Evolutionary conservation across 306 rosid genomes (phyloP).

Genomic region (Sechiopsis laciniata): DNA sequence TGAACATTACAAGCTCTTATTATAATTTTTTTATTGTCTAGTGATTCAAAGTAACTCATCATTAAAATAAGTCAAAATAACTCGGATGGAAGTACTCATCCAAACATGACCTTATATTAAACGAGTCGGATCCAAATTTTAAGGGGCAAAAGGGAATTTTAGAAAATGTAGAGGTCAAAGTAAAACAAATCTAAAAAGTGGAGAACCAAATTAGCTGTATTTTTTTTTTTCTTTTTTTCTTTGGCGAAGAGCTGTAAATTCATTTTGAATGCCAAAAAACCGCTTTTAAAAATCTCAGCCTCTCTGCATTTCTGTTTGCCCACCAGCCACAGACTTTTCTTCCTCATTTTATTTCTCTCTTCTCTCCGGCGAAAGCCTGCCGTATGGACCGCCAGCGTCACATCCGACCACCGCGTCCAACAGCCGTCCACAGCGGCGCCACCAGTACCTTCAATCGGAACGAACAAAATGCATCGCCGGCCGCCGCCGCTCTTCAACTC

Average conservation of each 20-base stretch:
- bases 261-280: background rate
- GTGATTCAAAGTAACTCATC: no score
- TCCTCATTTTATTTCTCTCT: background rate
- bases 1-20: no score
- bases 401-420: background rate
- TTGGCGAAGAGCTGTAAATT: background rate
- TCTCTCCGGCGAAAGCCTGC: constrained; percentile 2
- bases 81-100: no score
- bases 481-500: constrained; percentile 3
- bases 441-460: background rate
- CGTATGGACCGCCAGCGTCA: constrained; percentile 15
- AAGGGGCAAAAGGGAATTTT: no score
- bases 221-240: no score
- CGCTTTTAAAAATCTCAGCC: background rate
- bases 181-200: no score
- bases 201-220: no score
- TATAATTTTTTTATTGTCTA: no score
- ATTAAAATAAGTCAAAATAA: no score
- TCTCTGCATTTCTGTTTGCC: background rate
- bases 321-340: background rate
- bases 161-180: no score
- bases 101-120: no score
- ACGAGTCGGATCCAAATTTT: no score
- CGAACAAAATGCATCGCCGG: background rate
- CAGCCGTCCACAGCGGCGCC: background rate